A percentile compares a stretch with the other conserved stretches of the same genome.
These are phyloP conservation scores for Wickerhamiella spandovensis DNA, from an alignment of 805 yeast genomes.

Conservation along the genomic window DNA sequence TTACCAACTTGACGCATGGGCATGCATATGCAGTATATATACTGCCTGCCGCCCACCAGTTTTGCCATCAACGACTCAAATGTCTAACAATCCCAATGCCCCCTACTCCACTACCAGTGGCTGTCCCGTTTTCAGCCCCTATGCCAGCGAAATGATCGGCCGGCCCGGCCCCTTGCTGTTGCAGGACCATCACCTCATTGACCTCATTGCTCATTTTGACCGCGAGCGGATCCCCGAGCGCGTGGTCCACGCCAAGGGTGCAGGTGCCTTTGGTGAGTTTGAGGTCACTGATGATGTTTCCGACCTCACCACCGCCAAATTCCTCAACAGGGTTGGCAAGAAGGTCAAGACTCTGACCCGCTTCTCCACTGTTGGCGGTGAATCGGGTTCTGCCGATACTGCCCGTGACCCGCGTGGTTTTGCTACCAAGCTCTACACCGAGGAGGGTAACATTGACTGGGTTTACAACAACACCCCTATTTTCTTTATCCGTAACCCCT, in stretches of 20 bases:
- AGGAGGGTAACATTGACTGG: slow-evolving; percentile 58
- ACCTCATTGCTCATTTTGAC: slow-evolving; percentile 45
- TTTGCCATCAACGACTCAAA: neutral
- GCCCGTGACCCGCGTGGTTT: slow-evolving; percentile 63
- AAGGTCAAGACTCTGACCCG: slow-evolving; percentile 52
- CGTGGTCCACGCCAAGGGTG: slow-evolving; percentile 56
- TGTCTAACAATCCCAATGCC: neutral
- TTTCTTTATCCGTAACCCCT: slow-evolving; percentile 50
- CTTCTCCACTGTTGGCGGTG: slow-evolving; percentile 61
- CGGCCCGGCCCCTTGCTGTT: slow-evolving; percentile 43
- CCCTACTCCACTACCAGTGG: slow-evolving; percentile 42
- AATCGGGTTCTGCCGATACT: slow-evolving; percentile 50
- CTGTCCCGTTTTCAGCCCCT: slow-evolving; percentile 43
- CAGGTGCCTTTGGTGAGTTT: slow-evolving; percentile 48
- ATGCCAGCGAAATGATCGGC: slow-evolving; percentile 41
- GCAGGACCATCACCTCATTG: slow-evolving; percentile 46
- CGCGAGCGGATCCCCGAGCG: slow-evolving; percentile 55
- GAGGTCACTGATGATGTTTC: slow-evolving; percentile 45
- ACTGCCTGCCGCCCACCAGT: neutral
- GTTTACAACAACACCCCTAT: slow-evolving; percentile 66
- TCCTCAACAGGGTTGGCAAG: slow-evolving; percentile 65
- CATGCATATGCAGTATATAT: neutral
- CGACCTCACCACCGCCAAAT: slow-evolving; percentile 35
- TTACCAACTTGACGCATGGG: neutral
- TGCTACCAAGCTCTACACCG: slow-evolving; percentile 51